Evolutionary conservation across 2,329 filamentous ascomycete genomes (phyloP), one percentile per base, ranked within the genome.

Genomic region (Sclerotinia subarctica): DNA sequence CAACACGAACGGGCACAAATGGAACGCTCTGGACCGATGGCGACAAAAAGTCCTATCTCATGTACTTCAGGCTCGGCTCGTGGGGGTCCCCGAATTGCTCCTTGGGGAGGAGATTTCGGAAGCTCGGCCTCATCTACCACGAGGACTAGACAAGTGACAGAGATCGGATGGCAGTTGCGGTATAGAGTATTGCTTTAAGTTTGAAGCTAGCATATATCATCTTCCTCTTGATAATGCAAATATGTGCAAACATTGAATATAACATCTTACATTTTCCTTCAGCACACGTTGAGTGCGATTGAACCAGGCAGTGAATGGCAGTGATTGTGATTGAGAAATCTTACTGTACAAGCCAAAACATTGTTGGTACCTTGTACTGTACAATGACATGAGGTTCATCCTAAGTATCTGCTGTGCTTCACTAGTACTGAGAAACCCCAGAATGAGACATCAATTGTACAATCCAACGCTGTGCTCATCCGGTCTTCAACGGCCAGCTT

Each of bases 321-420:
- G 13, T 51, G 46, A 21, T 26, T 62, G 59, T 21, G 59, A 47
- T 52, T 63, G 59, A 51, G 5, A 63, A 49, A 42, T 51, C 17
- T 35, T 8, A 7, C n/a, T 26, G 59, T 32, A n/a, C 32, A 24
- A 24, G 29, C 46, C 59, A 51, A 52, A 38, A 5, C 10, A 52
- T 38, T 38, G 29, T 49, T 42, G 29, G 32, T 49, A 51, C 32
- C 59, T 51, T 38, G 46, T 52, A 51, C 59, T 63, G 46, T 51
- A 63, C 59, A 63, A 51, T 63, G 59, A 51, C 59, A 63, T 51
- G 59, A 63, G 47, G 59, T 63, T 51, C 59, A 63, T 63, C 59
- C 59, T 38, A 51, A 42, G 59, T 63, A 63, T 52, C 59, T 63
- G 59, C 47, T 51, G 59, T 63, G 46, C 59, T 63, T 63, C 59